Evolutionary conservation across 495 filamentous ascomycete genomes (phyloP).

Genomic region (Lasiosphaeriaceae sp.): DNA sequence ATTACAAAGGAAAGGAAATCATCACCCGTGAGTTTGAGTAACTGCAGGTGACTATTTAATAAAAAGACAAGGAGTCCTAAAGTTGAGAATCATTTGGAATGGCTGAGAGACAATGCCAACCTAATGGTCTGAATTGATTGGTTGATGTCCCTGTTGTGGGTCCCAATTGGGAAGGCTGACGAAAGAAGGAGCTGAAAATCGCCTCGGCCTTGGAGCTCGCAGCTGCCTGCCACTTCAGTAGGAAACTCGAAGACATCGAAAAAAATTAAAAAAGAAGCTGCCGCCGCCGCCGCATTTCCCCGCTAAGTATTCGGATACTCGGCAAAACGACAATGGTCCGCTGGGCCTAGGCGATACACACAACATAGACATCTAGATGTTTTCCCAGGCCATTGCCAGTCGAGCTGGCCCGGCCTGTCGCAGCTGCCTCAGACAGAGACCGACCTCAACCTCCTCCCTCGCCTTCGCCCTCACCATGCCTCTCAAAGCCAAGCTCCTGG

Average conservation of each 20-base stretch:
- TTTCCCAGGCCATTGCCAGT: conserved; percentile 35
- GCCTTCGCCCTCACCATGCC: conserved; percentile 65
- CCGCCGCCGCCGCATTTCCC: background rate
- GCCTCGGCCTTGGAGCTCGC: background rate
- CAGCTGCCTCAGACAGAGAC: conserved; percentile 23
- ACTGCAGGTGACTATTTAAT: too few species aligned
- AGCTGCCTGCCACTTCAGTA: background rate
- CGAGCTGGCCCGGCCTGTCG: conserved; percentile 39
- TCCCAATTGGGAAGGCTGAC: conserved; percentile 1
- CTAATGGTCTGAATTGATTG: background rate
- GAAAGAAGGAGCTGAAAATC: conserved; percentile 1
- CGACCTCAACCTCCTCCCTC: too few species aligned
- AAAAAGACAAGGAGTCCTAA: too few species aligned
- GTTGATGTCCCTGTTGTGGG: background rate
- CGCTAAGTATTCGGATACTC: background rate
- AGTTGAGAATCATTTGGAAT: too few species aligned
- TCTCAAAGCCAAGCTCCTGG: conserved; percentile 75
- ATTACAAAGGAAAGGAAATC: too few species aligned
- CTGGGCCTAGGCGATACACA: conserved; percentile 1
- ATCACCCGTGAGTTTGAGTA: too few species aligned
- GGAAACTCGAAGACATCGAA: background rate
- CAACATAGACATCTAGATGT: conserved; percentile 32
- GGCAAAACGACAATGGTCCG: conserved; percentile 9
- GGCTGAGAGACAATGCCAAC: too few species aligned
- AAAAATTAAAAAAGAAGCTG: background rate